Base-by-base conservation (phyloP, 164 flowering plant genomes). In the Paratinospora sagittata region DNA sequence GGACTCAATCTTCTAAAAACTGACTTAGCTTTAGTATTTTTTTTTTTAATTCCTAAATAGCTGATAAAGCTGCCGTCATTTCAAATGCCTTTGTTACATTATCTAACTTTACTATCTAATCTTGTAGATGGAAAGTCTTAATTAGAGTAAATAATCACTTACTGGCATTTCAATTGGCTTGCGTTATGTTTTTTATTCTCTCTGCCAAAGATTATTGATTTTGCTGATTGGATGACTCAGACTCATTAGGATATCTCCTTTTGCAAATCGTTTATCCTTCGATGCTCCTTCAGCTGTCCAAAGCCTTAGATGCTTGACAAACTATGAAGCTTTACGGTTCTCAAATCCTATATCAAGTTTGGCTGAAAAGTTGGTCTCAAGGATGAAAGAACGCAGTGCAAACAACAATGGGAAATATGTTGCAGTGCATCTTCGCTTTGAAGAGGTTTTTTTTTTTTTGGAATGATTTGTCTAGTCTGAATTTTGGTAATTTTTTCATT, bases 381-480 rank as follows among this genome's bases (percentile, higher is more conserved):
- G 95, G 73, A 96, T 96, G 99, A 91, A 80, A 81, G 87, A 84
- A 68, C 87, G 65, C 39, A 91, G 97, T 80, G 82, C 84, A 69
- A 82, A 81, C 66, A 76, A 82, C 80, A 83, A 88, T 75, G 95
- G 97, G 23, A 90, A 87, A 75, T 91, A 93, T 78, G 69, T 96
- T 65, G 89, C 99, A 23, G 98, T 96, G 60, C 99, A 96, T 85
- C 96, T 96, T 64, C 94, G 99, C 57, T 96, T 87, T 79, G 99
- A 96, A 78, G 97, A 93, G 97, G 99, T 95, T 72, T 73, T 45
- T 64, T 62, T 55, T 30, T 26, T 30, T 63, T 63, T 27, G 8
- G 19, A 9, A 52, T 27, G 11, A 62, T 26, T 61, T 10, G 37
- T 68, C 36, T 24, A 13, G 17, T n/a, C 33, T 58, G 8, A 7